Percentiles rank a stretch among this genome's conserved stretches.
phyloP scores from a whole-genome alignment of 257 asterid species.

The Anisodus tanguticus region DNA sequence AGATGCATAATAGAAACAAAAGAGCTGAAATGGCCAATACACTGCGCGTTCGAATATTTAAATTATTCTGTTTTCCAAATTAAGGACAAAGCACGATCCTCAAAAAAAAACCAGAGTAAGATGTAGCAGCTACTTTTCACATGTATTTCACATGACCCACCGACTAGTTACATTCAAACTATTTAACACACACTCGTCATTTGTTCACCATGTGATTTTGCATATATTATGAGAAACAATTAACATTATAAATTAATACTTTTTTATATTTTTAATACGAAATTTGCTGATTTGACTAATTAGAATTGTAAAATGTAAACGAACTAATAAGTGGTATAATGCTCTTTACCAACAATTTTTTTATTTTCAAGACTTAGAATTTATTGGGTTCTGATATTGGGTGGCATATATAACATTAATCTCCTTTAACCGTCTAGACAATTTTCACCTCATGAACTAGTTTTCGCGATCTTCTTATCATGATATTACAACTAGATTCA shows the following conservation, averaged over 20 bases:
- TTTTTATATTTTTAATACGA: fast-evolving
- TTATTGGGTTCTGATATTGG: neutral
- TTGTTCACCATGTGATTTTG: slow-evolving; percentile 15
- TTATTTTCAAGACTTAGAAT: neutral
- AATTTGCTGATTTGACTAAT: neutral
- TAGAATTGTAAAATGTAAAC: neutral
- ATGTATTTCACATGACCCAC: slow-evolving; percentile 22
- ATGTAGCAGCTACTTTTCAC: slow-evolving; percentile 1
- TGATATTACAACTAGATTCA: no score
- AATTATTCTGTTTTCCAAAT: neutral
- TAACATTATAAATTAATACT: neutral
- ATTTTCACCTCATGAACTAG: neutral
- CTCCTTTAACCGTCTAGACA: neutral
- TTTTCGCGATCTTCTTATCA: neutral
- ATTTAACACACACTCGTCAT: neutral
- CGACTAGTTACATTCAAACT: slow-evolving; percentile 1
- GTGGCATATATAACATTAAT: neutral
- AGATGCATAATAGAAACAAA: neutral
- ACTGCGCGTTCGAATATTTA: neutral
- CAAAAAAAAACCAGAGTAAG: neutral
- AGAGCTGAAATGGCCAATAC: neutral
- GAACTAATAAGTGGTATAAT: neutral
- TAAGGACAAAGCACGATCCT: slow-evolving; percentile 8
- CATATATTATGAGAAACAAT: neutral
- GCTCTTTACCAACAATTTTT: neutral